Base-by-base conservation (phyloP, 225 moss, liverwort and hornwort genomes). In the Lunularia cruciata region DNA sequence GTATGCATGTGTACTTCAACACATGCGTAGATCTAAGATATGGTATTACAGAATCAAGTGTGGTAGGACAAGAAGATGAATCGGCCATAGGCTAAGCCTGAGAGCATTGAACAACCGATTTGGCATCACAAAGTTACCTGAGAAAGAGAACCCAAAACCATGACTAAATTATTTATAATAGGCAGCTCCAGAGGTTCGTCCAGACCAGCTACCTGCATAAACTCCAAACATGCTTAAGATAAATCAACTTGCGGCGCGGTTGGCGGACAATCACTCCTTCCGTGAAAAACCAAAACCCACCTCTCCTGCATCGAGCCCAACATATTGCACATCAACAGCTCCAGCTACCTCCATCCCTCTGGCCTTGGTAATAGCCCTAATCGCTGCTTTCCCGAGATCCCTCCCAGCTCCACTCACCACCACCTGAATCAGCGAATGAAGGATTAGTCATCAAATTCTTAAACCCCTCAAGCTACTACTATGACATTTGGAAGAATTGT, bases 91-190 rank as follows among this genome's bases (percentile, higher is more conserved):
- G n/a, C n/a, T n/a, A n/a, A n/a, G n/a, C n/a, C n/a, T n/a, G n/a
- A n/a, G n/a, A n/a, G n/a, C n/a, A n/a, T n/a, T n/a, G n/a, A n/a
- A n/a, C n/a, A n/a, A n/a, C n/a, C n/a, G n/a, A n/a, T n/a, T n/a
- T n/a, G n/a, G n/a, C 40, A 40, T 40, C 40, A 1, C 31, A 33
- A 32, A 47, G 27, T 66, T 47, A 82, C 84, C 84, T 89, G 94
- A 26, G 90, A 88, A 61, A 90, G 85, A 19, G 92, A 95, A 68
- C 87, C 87, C 33, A 95, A 60, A 55, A 95, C 92, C 90, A 95
- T 84, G 20, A 95, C 88, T 26, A 95, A 77, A 69, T 92, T 92
- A 75, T 86, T 74, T 52, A 87, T 30, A 46, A 96, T 82, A 3
- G 95, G 90, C 43, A 96, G 48, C 73, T 96, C 92, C 64, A 96